Percentiles rank a stretch among this genome's conserved stretches.
These are phyloP conservation scores for Solanum paucissectum DNA, from an alignment of 257 asterid species.

Conservation along the genomic window DNA sequence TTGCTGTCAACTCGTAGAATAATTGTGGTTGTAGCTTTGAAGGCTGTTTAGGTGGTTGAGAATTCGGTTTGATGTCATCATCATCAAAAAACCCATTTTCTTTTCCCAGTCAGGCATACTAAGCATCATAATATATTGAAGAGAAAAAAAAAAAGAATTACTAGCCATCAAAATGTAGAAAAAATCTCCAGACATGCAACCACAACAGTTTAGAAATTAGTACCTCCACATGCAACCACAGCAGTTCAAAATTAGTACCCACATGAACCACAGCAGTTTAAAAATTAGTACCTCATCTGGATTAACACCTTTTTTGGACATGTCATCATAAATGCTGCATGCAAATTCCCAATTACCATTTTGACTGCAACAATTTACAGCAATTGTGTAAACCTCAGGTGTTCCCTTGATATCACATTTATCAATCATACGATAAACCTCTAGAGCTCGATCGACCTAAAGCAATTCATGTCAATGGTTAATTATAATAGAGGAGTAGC, in stretches of 20 bases:
- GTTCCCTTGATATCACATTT: constrained; percentile 73
- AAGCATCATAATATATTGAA: background rate
- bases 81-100: background rate
- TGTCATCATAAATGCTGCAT: constrained; percentile 65
- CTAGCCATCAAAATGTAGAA: background rate
- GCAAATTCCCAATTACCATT: constrained; percentile 96
- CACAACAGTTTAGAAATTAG: background rate
- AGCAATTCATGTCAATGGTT: constrained; percentile 4
- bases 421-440: constrained; percentile 76
- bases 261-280: constrained; percentile 5
- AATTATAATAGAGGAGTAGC: constrained; percentile 1
- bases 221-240: constrained; percentile 43
- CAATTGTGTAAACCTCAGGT: constrained; percentile 93
- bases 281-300: constrained; percentile 83
- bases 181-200: background rate
- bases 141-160: background rate
- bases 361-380: constrained; percentile 88
- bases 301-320: constrained; percentile 63
- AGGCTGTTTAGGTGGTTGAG: background rate
- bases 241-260: constrained; percentile 38
- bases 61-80: background rate
- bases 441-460: constrained; percentile 74
- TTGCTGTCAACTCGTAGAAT: background rate
- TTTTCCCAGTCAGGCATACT: background rate
- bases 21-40: background rate